These are phyloP conservation scores for Skeletonema grethae DNA, from an alignment of 108 stramenopile genomes.

Conservation along the genomic window DNA sequence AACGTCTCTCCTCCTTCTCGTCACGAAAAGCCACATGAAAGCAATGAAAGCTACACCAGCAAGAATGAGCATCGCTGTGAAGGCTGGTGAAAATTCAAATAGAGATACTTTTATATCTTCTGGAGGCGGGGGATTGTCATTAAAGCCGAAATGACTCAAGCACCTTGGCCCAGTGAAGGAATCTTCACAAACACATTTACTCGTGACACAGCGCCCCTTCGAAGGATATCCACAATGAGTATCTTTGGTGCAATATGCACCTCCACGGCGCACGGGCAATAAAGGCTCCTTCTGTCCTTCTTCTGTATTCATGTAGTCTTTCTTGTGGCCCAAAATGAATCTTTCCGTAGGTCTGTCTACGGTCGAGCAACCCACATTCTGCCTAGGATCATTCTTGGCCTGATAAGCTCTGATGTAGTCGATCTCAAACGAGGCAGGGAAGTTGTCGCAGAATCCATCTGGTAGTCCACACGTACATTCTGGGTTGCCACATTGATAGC, in stretches of 20 bases:
- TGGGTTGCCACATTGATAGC: slow-evolving; percentile 85
- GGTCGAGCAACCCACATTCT: slow-evolving; percentile 84
- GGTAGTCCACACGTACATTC: slow-evolving; percentile 88
- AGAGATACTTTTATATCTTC: slow-evolving; percentile 24
- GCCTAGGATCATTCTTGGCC: slow-evolving; percentile 72
- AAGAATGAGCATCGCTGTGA: slow-evolving; percentile 28
- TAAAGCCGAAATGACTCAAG: slow-evolving; percentile 70
- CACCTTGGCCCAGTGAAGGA: slow-evolving; percentile 72
- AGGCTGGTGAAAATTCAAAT: slow-evolving; percentile 16
- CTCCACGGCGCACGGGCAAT: slow-evolving; percentile 61
- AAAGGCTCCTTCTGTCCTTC: slow-evolving; percentile 65
- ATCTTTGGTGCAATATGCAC: slow-evolving; percentile 54
- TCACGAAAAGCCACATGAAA: slow-evolving; percentile 29
- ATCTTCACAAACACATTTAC: slow-evolving; percentile 62
- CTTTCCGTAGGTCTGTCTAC: slow-evolving; percentile 72
- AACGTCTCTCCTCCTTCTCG: slow-evolving; percentile 27
- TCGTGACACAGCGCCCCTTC: slow-evolving; percentile 51
- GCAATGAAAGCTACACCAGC: slow-evolving; percentile 28
- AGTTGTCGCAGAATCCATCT: slow-evolving; percentile 84
- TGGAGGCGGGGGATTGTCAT: slow-evolving; percentile 44
- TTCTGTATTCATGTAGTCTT: slow-evolving; percentile 73
- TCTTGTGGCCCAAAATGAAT: slow-evolving; percentile 84
- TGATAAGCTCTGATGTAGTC: slow-evolving; percentile 90
- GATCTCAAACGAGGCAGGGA: slow-evolving; percentile 88
- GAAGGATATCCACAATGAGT: slow-evolving; percentile 57